These are phyloP conservation scores for Aspergillus asperescens DNA, from an alignment of 495 filamentous ascomycete genomes.

Conservation along the genomic window DNA sequence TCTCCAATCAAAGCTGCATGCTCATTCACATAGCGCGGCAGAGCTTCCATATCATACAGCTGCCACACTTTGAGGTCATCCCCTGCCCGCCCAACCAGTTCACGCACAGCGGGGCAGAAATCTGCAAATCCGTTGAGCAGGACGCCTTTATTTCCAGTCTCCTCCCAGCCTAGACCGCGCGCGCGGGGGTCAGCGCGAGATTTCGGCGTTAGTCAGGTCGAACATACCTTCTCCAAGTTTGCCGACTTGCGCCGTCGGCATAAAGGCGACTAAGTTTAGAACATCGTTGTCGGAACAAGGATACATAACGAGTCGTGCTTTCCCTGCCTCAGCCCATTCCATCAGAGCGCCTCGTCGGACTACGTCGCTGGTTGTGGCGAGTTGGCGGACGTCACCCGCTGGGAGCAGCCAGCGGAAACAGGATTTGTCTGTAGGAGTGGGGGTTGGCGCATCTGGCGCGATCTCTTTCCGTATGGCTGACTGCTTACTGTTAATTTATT, in stretches of 20 bases:
- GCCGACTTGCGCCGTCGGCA: constrained; percentile 19
- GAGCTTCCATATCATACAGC: constrained; percentile 51
- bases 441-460: constrained; percentile 15
- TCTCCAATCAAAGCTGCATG: constrained; percentile 52
- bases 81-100: constrained; percentile 39
- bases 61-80: constrained; percentile 50
- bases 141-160: constrained; percentile 32
- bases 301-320: constrained; percentile 26
- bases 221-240: constrained; percentile 15
- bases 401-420: constrained; percentile 27
- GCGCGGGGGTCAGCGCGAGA: neutral
- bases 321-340: constrained; percentile 21
- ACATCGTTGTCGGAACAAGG: constrained; percentile 27
- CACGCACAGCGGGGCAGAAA: constrained; percentile 40
- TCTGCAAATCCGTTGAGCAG: constrained; percentile 41
- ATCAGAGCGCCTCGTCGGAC: constrained; percentile 23
- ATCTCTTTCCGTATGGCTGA: constrained; percentile 22
- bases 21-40: constrained; percentile 46
- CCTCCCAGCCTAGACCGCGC: constrained; percentile 38
- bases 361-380: constrained; percentile 10
- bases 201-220: neutral
- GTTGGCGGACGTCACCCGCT: constrained; percentile 15
- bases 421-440: constrained; percentile 24
- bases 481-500: constrained; percentile 7
- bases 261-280: constrained; percentile 25